Evolutionary conservation across 257 asterid genomes (phyloP), one percentile per base, ranked within the genome.

Genomic region (Buddleja alternifolia): DNA sequence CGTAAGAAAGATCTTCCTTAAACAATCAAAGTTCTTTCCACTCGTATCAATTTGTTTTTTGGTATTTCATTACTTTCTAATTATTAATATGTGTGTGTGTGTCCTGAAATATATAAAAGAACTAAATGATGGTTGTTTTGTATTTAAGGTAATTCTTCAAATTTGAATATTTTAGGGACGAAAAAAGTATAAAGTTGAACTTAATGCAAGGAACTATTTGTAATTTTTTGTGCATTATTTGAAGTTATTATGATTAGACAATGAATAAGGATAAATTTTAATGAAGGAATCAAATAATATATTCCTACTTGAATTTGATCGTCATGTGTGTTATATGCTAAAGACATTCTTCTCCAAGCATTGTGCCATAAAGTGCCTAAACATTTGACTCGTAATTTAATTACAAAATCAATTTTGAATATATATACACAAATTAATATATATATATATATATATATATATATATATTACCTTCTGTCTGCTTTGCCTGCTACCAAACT

Each of bases 291-390:
- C 36, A 23, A 10, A 55, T 41, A 34, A 46, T 41, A 46, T 41
- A 15, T 23, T 36, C 29, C 39, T 12, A 25, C 1, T 50, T 65
- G 69, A 57, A 53, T 70, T 53, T 36, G 46, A 67, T 41, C 24
- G 25, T 47, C 82, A 69, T 71, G 85, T 77, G 78, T 71, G 69
- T 32, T 52, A 67, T 55, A 71, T 61, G 67, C 63, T 60, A 82
- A 67, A 77, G 74, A 82, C 87, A 87, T 84, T 87, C 84, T 80
- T 74, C 60, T 57, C 39, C 47, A 37, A 51, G 36, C 44, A 56
- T 72, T 60, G 54, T 34, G 63, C 59, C 69, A 79, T 29, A 39
- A 60, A 41, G 41, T n/a, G 12, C 6, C 2, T 3, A 37, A 66
- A 51, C 1, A 39, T 52, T 37, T 36, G 14, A 24, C 48, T 70